Base-by-base conservation (phyloP, 495 filamentous ascomycete genomes). In the Glarea lozoyensis region DNA sequence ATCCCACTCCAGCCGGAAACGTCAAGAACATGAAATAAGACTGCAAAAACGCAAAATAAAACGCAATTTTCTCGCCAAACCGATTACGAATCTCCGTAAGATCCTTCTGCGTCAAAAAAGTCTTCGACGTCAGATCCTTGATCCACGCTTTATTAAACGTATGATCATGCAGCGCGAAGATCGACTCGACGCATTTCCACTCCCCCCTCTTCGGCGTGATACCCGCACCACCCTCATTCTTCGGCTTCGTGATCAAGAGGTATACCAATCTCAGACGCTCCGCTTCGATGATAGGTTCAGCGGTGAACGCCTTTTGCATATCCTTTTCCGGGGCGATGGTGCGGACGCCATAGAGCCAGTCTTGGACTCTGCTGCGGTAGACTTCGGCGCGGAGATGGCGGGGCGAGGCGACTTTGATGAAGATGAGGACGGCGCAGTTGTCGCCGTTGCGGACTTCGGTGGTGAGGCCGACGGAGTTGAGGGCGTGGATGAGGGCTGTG, bases 11-110 rank as follows among this genome's bases (percentile, higher is more conserved):
- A 2, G 92, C 93, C 0, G 89, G 90, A 48, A 92, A 86, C 9
- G 86, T 59, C 20, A 95, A 65, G 57, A 94, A 94, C 25, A 72
- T 65, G 56, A 95, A 93, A 61, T 98, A 98, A 0, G 83, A 81
- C 65, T 95, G 88, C 41, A 94, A 67, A 60, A 98, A 98, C 2
- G 93, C 82, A 56, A 98, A 98, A 64, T 98, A 98, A 55, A 88
- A 96, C 18, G 85, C 92, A 42, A 97, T 86, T 61, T 82, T 88
- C 65, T 97, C 93, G 42, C 92, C 92, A 48, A 96, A 86, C 23
- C 79, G 77, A 60, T 94, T 75, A n/a, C 87, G 73, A 42, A 98
- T 93, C 40, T 81, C 76, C 48, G 82, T 79, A 29, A 97, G 60
- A 45, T 98, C 93, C 23, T 81, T 73, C 1, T 76, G 67, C 16